Evolutionary conservation across 768 basidiomycete genomes (phyloP).

Genomic region (Daedalea quercina): DNA sequence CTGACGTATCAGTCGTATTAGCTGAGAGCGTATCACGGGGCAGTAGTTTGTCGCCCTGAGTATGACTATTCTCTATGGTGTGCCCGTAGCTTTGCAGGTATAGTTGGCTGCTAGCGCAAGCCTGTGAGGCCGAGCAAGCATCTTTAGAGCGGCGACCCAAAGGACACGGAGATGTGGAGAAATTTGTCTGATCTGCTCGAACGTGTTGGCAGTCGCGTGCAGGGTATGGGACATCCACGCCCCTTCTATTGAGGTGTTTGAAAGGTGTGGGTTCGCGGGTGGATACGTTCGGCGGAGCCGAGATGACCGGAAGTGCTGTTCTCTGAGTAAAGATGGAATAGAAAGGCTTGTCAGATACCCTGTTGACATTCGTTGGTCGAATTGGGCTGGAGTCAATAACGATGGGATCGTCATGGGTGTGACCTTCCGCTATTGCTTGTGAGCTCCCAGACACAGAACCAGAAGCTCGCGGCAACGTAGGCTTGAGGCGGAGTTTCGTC

Average conservation of each 20-base stretch:
- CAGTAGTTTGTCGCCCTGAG: not conserved
- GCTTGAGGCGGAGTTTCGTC: not conserved
- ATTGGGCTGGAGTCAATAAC: constrained; percentile 38
- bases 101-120: not conserved
- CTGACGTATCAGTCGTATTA: not conserved
- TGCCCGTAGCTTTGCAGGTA: not conserved
- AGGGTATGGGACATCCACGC: constrained; percentile 37
- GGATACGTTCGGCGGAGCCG: constrained; percentile 10
- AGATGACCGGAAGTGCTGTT: not conserved
- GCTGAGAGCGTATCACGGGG: not conserved
- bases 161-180: constrained; percentile 12
- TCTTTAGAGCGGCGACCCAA: not conserved
- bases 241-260: not conserved
- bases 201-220: constrained; percentile 49
- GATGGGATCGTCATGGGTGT: constrained; percentile 35
- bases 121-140: not conserved
- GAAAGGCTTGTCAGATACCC: constrained; percentile 22
- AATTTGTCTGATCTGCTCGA: constrained; percentile 46
- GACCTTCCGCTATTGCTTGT: constrained; percentile 1
- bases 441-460: no score
- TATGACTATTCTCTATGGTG: not conserved
- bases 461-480: no score
- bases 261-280: not conserved
- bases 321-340: constrained; percentile 41
- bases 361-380: constrained; percentile 11